These are phyloP conservation scores for Rheum nobile DNA, from an alignment of 148 eudicot genomes.

Conservation along the genomic window DNA sequence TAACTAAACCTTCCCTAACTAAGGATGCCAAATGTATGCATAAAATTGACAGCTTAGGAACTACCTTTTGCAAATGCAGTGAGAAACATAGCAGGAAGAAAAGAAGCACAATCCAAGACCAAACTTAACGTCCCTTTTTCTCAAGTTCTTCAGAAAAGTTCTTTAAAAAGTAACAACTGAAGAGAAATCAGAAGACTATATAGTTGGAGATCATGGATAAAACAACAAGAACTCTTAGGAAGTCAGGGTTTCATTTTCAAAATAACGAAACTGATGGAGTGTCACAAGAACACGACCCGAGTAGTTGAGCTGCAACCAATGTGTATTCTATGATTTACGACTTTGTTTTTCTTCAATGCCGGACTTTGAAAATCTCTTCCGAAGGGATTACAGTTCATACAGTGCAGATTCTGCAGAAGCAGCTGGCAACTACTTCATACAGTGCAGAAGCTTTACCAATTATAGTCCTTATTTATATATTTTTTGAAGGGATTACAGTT, in stretches of 20 bases:
- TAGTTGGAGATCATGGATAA: not conserved
- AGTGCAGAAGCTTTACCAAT: not conserved
- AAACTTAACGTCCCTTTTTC: too few species aligned
- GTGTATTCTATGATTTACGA: constrained; percentile 21
- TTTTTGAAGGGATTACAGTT: not conserved
- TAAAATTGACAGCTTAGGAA: not conserved
- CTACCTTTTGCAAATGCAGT: not conserved
- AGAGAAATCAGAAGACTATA: not conserved
- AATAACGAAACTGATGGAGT: not conserved
- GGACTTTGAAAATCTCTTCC: constrained; percentile 63
- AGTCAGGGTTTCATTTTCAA: not conserved
- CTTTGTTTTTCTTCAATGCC: constrained; percentile 81
- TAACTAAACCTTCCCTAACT: too few species aligned
- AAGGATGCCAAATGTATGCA: too few species aligned
- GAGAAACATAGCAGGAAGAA: not conserved
- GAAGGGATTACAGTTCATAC: too few species aligned
- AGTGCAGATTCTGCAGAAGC: too few species aligned
- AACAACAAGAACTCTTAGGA: not conserved
- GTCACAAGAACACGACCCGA: not conserved
- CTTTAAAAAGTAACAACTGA: not conserved
- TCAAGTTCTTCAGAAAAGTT: too few species aligned
- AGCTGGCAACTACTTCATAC: not conserved
- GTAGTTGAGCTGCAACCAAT: not conserved
- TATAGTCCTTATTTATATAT: not conserved
- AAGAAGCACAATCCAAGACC: not conserved